These are phyloP conservation scores for Cystofilobasidium ferigula DNA, from an alignment of 768 basidiomycete genomes.

Conservation along the genomic window DNA sequence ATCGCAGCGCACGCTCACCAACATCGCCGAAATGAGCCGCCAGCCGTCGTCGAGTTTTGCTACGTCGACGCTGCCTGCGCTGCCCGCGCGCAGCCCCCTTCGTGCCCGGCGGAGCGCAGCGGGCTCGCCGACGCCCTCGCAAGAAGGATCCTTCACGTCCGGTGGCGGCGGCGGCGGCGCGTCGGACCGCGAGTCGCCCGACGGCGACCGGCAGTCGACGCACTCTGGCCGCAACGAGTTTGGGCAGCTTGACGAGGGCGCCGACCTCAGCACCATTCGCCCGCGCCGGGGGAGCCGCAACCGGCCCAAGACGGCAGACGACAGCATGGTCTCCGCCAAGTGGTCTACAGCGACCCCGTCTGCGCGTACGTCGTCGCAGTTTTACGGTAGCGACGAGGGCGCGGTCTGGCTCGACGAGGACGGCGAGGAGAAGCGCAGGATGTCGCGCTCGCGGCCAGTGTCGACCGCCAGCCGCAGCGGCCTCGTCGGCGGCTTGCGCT, in stretches of 20 bases:
- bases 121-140: slow-evolving; percentile 5
- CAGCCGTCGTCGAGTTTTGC: background rate
- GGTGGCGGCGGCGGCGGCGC: background rate
- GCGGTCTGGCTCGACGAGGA: slow-evolving; percentile 19
- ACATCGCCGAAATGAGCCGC: background rate
- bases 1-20: background rate
- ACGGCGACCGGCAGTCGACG: no score
- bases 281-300: background rate
- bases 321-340: background rate
- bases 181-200: no score
- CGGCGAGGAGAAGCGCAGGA: background rate
- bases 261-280: background rate
- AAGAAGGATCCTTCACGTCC: background rate
- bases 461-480: background rate
- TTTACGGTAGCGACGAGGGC: background rate
- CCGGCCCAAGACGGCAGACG: slow-evolving; percentile 5
- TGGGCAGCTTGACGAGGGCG: background rate
- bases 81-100: slow-evolving; percentile 16
- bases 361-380: background rate
- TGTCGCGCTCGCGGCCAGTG: background rate
- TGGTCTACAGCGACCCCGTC: background rate
- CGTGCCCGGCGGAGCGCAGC: background rate
- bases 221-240: background rate
- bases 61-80: slow-evolving; percentile 3
- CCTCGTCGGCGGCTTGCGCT: background rate